A percentile compares a stretch with the other conserved stretches of the same genome.
Conservation (phyloP, 2,329 filamentous ascomycete genomes). For the Botrytis porri region DNA sequence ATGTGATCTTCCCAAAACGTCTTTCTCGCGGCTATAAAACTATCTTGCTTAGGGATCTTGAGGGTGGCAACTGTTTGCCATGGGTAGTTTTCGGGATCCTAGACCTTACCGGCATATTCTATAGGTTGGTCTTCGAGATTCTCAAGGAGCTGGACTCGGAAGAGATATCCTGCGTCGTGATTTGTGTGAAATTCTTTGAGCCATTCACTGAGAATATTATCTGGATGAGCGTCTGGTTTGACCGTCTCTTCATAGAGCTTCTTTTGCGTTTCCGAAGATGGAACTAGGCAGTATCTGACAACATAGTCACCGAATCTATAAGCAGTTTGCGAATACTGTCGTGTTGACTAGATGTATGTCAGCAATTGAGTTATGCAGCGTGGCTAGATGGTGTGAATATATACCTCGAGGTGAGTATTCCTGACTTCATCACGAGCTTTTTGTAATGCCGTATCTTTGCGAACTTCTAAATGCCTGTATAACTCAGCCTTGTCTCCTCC, state of each 20-base stretch:
- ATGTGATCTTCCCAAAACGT: slow-evolving; percentile 46
- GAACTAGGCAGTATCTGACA: slow-evolving; percentile 47
- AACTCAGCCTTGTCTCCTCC: slow-evolving; percentile 41
- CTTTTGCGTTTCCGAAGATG: slow-evolving; percentile 42
- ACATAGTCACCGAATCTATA: slow-evolving; percentile 49
- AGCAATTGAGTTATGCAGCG: slow-evolving; percentile 32
- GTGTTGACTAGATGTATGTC: slow-evolving; percentile 34
- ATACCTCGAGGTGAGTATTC: slow-evolving; percentile 31
- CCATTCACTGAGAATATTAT: slow-evolving; percentile 43
- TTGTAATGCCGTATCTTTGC: slow-evolving; percentile 42
- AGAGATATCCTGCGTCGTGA: slow-evolving; percentile 44
- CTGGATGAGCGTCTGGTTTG: slow-evolving; percentile 37
- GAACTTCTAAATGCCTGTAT: slow-evolving; percentile 42
- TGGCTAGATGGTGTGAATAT: background rate
- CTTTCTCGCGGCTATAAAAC: slow-evolving; percentile 42
- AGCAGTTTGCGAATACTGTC: slow-evolving; percentile 47
- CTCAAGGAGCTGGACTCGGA: slow-evolving; percentile 47
- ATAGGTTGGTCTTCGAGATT: slow-evolving; percentile 47
- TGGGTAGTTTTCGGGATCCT: slow-evolving; percentile 48
- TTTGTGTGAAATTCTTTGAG: slow-evolving; percentile 41
- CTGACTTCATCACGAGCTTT: slow-evolving; percentile 41
- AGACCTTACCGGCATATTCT: slow-evolving; percentile 44
- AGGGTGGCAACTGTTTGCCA: slow-evolving; percentile 46
- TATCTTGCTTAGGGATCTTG: slow-evolving; percentile 43
- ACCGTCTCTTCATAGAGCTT: slow-evolving; percentile 42